Evolutionary conservation across 2,329 filamentous ascomycete species (phyloP).

Genomic region (Dothideomycetes sp.): DNA sequence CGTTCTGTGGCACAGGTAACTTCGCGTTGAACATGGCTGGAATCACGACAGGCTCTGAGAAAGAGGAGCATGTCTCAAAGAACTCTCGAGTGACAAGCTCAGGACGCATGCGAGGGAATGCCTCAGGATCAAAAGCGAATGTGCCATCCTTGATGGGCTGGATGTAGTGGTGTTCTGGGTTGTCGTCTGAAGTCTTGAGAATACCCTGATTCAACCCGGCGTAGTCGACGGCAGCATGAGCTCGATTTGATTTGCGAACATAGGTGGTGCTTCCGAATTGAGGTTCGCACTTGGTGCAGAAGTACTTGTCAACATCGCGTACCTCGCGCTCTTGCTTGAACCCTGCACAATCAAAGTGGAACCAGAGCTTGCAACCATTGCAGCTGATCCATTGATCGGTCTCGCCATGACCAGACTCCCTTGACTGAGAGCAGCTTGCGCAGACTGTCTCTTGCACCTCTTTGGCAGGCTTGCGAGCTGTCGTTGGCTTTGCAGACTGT

Average conservation of each 20-base stretch:
- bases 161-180: conserved; percentile 58
- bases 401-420: conserved; percentile 43
- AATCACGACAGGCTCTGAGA: conserved; percentile 58
- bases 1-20: conserved; percentile 13
- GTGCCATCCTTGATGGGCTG: conserved; percentile 57
- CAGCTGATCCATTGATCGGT: conserved; percentile 58
- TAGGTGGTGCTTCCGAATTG: conserved; percentile 55
- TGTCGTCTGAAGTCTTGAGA: conserved; percentile 55
- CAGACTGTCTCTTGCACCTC: conserved; percentile 40
- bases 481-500: neutral
- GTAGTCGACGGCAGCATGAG: conserved; percentile 59
- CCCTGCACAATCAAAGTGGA: conserved; percentile 57
- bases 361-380: conserved; percentile 60
- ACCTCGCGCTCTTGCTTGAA: conserved; percentile 57
- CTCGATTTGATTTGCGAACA: conserved; percentile 56
- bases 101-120: conserved; percentile 54
- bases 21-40: conserved; percentile 52
- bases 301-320: conserved; percentile 58
- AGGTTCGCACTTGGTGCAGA: conserved; percentile 51
- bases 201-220: conserved; percentile 58
- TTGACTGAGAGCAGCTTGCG: conserved; percentile 47
- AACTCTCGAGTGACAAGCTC: conserved; percentile 55
- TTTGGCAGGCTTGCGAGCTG: conserved; percentile 13
- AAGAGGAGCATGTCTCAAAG: conserved; percentile 53
- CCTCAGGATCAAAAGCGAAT: conserved; percentile 51